Evolutionary conservation across 1,284 basidiomycete genomes (phyloP).

Genomic region (Cryptococcus sp.): DNA sequence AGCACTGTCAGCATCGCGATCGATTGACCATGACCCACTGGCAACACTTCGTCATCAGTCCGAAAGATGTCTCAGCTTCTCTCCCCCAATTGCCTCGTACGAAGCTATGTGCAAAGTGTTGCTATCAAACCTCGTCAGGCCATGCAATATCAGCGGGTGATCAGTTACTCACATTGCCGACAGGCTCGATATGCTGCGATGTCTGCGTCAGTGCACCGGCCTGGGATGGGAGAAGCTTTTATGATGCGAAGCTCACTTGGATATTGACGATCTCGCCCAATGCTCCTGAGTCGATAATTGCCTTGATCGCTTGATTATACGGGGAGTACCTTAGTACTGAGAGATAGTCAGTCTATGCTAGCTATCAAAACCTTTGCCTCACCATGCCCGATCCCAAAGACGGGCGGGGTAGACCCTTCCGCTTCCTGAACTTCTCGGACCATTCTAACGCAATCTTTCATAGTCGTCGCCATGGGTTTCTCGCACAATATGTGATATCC

Average conservation of each 20-base stretch:
- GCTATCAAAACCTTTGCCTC: neutral
- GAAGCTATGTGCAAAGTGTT: slow-evolving; percentile 70
- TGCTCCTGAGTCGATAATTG: slow-evolving; percentile 67
- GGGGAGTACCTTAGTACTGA: slow-evolving; percentile 81
- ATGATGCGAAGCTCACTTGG: slow-evolving; percentile 60
- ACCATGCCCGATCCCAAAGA: slow-evolving; percentile 79
- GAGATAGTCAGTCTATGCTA: neutral
- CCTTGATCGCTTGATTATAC: slow-evolving; percentile 69
- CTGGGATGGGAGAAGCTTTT: slow-evolving; percentile 47
- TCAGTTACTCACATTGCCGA: slow-evolving; percentile 27
- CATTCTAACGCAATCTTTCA: slow-evolving; percentile 73
- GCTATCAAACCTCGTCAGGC: slow-evolving; percentile 59
- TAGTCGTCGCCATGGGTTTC: slow-evolving; percentile 80
- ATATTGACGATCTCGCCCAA: slow-evolving; percentile 77
- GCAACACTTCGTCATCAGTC: slow-evolving; percentile 83
- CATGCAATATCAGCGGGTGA: slow-evolving; percentile 8
- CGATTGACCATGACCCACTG: slow-evolving; percentile 59
- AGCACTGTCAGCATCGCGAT: slow-evolving; percentile 1
- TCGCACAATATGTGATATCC: slow-evolving; percentile 86
- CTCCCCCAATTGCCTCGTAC: slow-evolving; percentile 76
- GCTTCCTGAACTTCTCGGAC: slow-evolving; percentile 65
- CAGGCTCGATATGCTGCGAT: slow-evolving; percentile 43
- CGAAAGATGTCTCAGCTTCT: slow-evolving; percentile 71
- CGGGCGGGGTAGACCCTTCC: slow-evolving; percentile 51
- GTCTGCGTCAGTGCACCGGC: neutral